These are phyloP conservation scores for Chlamydomonas sp. DNA, from an alignment of 139 green algal genomes.

Conservation along the genomic window DNA sequence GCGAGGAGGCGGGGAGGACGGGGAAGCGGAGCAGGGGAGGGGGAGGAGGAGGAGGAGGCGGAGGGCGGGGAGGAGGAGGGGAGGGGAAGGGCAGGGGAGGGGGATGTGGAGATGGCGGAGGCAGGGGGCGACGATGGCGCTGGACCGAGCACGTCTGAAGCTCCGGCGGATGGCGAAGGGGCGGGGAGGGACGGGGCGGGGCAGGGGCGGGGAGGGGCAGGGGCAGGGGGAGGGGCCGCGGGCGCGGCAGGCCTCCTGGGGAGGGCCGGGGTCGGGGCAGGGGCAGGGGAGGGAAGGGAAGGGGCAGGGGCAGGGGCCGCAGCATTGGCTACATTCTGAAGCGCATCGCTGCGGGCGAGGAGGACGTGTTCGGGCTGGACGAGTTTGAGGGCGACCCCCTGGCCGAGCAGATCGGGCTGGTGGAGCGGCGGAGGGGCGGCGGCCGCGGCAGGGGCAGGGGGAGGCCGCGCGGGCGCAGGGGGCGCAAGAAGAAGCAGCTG, in stretches of 20 bases:
- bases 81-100: no score
- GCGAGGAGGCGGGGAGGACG: background rate
- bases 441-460: background rate
- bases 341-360: background rate
- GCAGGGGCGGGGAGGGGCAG: no score
- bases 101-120: background rate
- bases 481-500: background rate
- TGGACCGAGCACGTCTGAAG: background rate
- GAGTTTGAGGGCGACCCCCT: conserved; percentile 67
- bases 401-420: conserved; percentile 64
- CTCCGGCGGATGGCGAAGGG: background rate
- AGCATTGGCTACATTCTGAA: background rate
- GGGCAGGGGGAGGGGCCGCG: background rate
- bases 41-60: background rate
- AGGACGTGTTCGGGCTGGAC: conserved; percentile 52
- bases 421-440: conserved; percentile 26
- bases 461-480: background rate
- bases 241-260: no score
- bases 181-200: no score
- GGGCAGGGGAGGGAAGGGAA: background rate
- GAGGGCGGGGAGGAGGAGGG: background rate
- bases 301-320: background rate
- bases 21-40: background rate
- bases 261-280: no score
- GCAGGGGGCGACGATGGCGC: background rate